phyloP scores from a whole-genome alignment of 2,329 filamentous ascomycete genomes.

The Chrysoporthe cubensis region DNA sequence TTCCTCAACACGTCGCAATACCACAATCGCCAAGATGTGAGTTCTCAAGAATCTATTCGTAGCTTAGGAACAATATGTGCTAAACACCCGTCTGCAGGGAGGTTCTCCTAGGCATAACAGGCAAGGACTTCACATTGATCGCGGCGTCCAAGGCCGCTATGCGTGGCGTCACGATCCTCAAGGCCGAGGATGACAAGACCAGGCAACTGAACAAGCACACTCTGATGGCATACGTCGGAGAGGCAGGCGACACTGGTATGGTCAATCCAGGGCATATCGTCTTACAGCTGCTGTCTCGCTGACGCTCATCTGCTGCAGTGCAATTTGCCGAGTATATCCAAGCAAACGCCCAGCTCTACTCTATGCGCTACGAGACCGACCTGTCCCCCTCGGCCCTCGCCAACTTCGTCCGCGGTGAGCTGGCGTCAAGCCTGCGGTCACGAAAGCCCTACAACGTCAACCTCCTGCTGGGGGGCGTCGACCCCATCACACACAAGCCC shows the following conservation, averaged over 20 bases:
- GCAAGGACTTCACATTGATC: slow-evolving; percentile 98
- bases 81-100: slow-evolving; percentile 65
- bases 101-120: slow-evolving; percentile 95
- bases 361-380: slow-evolving; percentile 95
- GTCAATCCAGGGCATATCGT: slow-evolving; percentile 6
- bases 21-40: slow-evolving; percentile 30
- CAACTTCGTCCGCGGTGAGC: slow-evolving; percentile 90
- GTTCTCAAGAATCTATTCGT: background rate
- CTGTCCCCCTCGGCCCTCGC: slow-evolving; percentile 87
- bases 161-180: slow-evolving; percentile 95
- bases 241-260: slow-evolving; percentile 91
- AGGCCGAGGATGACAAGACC: slow-evolving; percentile 96
- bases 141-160: slow-evolving; percentile 97
- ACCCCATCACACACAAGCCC: slow-evolving; percentile 88
- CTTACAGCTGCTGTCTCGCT: slow-evolving; percentile 26
- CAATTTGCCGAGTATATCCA: slow-evolving; percentile 99
- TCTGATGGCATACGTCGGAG: slow-evolving; percentile 91
- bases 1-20: slow-evolving; percentile 3
- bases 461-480: slow-evolving; percentile 89
- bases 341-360: slow-evolving; percentile 97
- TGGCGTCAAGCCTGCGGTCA: slow-evolving; percentile 87
- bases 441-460: slow-evolving; percentile 97
- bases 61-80: background rate
- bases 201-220: slow-evolving; percentile 90
- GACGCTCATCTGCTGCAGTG: slow-evolving; percentile 56